Evolutionary conservation across 768 basidiomycete genomes (phyloP).

Genomic region (Amanita brunnescens): DNA sequence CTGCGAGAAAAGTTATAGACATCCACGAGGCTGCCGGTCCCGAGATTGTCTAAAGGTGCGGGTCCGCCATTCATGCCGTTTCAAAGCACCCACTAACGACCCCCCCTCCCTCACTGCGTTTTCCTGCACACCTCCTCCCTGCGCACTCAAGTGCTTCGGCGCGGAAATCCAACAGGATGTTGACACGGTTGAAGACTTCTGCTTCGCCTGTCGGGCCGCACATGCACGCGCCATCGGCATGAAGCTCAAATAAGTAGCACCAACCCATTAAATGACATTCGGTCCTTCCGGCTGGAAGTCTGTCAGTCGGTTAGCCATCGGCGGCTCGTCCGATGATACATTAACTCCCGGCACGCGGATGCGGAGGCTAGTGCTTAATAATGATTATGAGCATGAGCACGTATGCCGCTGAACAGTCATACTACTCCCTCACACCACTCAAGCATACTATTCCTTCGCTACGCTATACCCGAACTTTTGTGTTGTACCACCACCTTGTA

Average conservation of each 20-base stretch:
- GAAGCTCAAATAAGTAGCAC: constrained; percentile 1
- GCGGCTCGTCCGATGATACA: neutral
- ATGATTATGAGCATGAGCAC: no score
- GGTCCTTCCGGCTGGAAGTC: neutral
- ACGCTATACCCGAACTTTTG: no score
- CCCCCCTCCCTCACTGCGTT: constrained; percentile 4
- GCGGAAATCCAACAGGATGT: constrained; percentile 59
- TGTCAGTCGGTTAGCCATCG: neutral
- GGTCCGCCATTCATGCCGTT: constrained; percentile 4
- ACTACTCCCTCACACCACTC: no score
- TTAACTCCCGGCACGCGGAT: neutral
- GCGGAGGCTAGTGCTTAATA: no score
- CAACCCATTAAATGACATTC: no score
- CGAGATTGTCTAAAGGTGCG: constrained; percentile 51
- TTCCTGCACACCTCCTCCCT: constrained; percentile 1
- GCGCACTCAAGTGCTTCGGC: constrained; percentile 46
- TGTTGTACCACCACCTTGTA: no score
- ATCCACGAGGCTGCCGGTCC: constrained; percentile 47
- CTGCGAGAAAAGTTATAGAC: constrained; percentile 58
- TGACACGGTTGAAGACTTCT: constrained; percentile 64
- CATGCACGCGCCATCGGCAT: constrained; percentile 25
- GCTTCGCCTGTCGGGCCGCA: constrained; percentile 61
- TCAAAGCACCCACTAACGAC: neutral
- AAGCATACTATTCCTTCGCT: no score
- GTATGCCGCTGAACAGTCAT: no score